phyloP scores from a whole-genome alignment of 2,329 filamentous ascomycete genomes.

The Karstenula rhodostoma region DNA sequence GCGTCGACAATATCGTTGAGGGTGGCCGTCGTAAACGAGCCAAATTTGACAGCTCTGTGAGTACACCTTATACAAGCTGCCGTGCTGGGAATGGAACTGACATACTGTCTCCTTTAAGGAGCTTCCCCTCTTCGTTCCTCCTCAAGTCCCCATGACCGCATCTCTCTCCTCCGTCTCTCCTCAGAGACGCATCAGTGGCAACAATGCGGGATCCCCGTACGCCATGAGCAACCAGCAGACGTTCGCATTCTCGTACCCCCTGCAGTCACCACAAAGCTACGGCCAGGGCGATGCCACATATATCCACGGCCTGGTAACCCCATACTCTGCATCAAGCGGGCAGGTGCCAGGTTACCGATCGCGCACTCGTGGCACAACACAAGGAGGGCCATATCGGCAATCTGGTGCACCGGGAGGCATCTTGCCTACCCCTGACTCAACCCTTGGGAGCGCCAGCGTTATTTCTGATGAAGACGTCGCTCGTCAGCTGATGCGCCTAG shows the following conservation, averaged over 20 bases:
- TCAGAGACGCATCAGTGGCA: constrained; percentile 79
- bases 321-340: constrained; percentile 46
- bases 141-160: constrained; percentile 78
- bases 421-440: constrained; percentile 94
- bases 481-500: constrained; percentile 93
- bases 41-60: constrained; percentile 96
- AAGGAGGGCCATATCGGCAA: constrained; percentile 52
- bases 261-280: constrained; percentile 87
- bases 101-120: constrained; percentile 67
- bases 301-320: constrained; percentile 46
- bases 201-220: constrained; percentile 76
- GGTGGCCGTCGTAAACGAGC: constrained; percentile 93
- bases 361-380: constrained; percentile 46
- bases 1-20: constrained; percentile 97
- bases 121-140: constrained; percentile 92
- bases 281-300: constrained; percentile 49
- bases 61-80: constrained; percentile 50
- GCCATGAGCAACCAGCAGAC: constrained; percentile 78
- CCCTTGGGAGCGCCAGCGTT: constrained; percentile 79
- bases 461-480: constrained; percentile 99
- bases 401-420: constrained; percentile 62
- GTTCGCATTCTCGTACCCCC: constrained; percentile 77
- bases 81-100: constrained; percentile 33
- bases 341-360: constrained; percentile 43
- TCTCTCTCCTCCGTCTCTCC: constrained; percentile 98